Base-by-base conservation (phyloP, 148 eudicot genomes). In the Rhododendron ferrugineum region DNA sequence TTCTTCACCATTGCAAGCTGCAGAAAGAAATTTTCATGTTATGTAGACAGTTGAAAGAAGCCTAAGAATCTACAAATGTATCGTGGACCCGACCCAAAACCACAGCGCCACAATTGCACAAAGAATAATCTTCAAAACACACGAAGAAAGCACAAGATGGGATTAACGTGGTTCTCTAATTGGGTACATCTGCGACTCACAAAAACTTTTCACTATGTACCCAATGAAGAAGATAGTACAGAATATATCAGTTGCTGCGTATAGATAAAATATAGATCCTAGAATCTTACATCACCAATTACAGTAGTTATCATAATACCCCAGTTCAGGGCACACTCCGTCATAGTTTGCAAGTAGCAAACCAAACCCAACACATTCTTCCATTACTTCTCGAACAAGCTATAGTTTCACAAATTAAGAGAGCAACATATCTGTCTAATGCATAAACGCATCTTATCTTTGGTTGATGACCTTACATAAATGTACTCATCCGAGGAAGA, bases 1-100 rank as follows among this genome's bases (percentile, higher is more conserved):
- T 97, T 97, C 92, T 97, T 97, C 93, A 97, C 98, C 99, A 97
- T 97, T 5, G 98, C 99, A 81, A 97, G 94, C 99, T 97, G 95
- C 90, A 85, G 83, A 80, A 80, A 28, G 56, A 15, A 37, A 11
- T 37, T 36, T 23, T 62, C 50, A 54, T 80, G 42, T 54, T 54
- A 80, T 8, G 3, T 60, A 30, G 22, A 52, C n/a, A 54, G 66
- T 5, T 16, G 49, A 79, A 79, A 79, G 62, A 26, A 49, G 11
- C 52, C 8, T 46, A 11, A 23, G 52, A 78, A 80, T 15, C 30
- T 6, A 11, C 37, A 23, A 40, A n/a, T 64, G 0, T n/a, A 11
- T 64, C 13, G 14, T n/a, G 30, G 70, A n/a, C 2, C 11, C 70
- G 1, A 64, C 28, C 28, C 70, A n/a, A 64, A 64, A 64, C 28